These are phyloP conservation scores for Xylariales sp. DNA, from an alignment of 2,329 filamentous ascomycete genomes.

Conservation along the genomic window DNA sequence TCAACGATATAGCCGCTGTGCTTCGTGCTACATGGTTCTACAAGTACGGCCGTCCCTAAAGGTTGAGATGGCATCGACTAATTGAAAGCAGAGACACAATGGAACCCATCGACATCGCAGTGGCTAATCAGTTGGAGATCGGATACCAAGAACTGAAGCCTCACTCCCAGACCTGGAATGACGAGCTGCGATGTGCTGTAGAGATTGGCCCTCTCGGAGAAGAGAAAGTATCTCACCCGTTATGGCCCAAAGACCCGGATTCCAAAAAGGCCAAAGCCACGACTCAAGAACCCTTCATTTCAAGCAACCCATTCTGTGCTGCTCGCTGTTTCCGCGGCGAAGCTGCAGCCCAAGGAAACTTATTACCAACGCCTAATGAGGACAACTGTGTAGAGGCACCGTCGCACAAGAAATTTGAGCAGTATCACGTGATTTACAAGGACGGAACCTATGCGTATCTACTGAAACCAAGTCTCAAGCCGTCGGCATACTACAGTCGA, in stretches of 20 bases:
- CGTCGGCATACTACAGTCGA: slow-evolving; percentile 79
- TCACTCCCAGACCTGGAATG: slow-evolving; percentile 88
- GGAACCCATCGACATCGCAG: slow-evolving; percentile 76
- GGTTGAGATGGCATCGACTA: slow-evolving; percentile 8
- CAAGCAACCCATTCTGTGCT: slow-evolving; percentile 54
- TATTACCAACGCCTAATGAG: slow-evolving; percentile 23
- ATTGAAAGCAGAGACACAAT: slow-evolving; percentile 63
- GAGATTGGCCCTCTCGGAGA: slow-evolving; percentile 87
- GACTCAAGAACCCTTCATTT: slow-evolving; percentile 36
- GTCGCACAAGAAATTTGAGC: slow-evolving; percentile 57
- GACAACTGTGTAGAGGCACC: slow-evolving; percentile 36
- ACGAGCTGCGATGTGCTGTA: slow-evolving; percentile 84
- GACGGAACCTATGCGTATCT: slow-evolving; percentile 74
- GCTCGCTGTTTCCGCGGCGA: slow-evolving; percentile 56
- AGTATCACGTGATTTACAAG: slow-evolving; percentile 83
- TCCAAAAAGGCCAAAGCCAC: slow-evolving; percentile 30
- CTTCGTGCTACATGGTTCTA: slow-evolving; percentile 95
- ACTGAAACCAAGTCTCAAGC: slow-evolving; percentile 77
- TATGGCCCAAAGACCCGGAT: slow-evolving; percentile 65
- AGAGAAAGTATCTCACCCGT: slow-evolving; percentile 77
- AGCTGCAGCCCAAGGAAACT: slow-evolving; percentile 49
- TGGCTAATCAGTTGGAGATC: slow-evolving; percentile 89
- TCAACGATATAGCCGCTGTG: slow-evolving; percentile 82
- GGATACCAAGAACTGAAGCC: slow-evolving; percentile 82
- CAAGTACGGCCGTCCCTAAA: slow-evolving; percentile 38